Evolutionary conservation across 176 grass and related monocot species (phyloP), one percentile per base, ranked within the genome.

Genomic region (Triticum monococcum): DNA sequence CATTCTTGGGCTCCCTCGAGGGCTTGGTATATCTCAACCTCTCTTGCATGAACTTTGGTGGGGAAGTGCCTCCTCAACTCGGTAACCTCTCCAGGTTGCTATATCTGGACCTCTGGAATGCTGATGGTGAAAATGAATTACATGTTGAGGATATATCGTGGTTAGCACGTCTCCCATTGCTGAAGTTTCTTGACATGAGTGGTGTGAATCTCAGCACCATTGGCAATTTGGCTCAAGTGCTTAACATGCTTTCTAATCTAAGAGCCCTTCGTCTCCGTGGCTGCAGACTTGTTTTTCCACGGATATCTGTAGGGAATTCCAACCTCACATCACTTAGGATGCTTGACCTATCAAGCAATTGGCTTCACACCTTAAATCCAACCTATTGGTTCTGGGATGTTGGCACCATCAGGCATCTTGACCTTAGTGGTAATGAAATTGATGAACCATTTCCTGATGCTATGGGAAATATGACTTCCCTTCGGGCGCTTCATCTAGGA

Each of bases 11-110:
- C 12, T 74, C 38, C n/a, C 23, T 74, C 12, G 12, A 46, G 45
- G 17, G 71, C 71, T 46, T 74, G 71, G 23, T 46, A 74, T 46
- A 74, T 74, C 71, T 74, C 6, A 74, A 74, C 40, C 71, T 74
- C 71, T 74, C 71, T 8, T 74, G 2, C 40, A 74, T 46, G 71
- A 6, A 74, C 26, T 74, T 74, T 74, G n/a, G 4, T 74, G 71
- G 71, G 46, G 26, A 74, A 45, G 71, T 74, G 71, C 71, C 71
- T 74, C 71, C 71, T 74, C 71, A 74, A 46, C 5, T 74, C 24
- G 71, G 71, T 74, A 74, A 74, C 71, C 25, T 74, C 24, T 26
- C 71, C 0, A 46, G 40, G 25, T 74, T 74, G 71, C 71, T 46
- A 26, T 74, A 46, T 9, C 71, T 74, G 24, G 71, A 74, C 71